These are phyloP conservation scores for Saccharomyces hybrid DNA, from an alignment of 1,139 yeast genomes.

Conservation along the genomic window DNA sequence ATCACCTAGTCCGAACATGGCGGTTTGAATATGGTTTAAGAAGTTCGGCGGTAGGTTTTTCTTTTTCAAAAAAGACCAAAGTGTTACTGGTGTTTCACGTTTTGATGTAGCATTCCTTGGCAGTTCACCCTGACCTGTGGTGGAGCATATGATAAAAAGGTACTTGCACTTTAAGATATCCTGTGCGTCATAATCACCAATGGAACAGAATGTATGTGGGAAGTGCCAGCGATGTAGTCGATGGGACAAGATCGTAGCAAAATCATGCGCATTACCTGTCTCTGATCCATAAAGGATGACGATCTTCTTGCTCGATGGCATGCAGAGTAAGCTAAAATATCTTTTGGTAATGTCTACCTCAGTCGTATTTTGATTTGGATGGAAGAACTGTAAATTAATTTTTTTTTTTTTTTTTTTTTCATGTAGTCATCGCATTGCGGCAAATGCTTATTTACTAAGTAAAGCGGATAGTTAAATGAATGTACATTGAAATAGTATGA, in stretches of 20 bases:
- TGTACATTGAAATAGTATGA: neutral
- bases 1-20: conserved; percentile 91
- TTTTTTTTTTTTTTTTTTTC: neutral
- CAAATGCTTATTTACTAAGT: conserved; percentile 53
- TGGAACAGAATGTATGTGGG: conserved; percentile 42
- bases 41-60: conserved; percentile 59
- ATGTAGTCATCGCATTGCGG: conserved; percentile 37
- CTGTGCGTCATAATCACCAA: conserved; percentile 58
- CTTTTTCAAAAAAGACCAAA: conserved; percentile 68
- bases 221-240: conserved; percentile 51
- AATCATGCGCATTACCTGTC: conserved; percentile 87
- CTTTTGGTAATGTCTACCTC: no score
- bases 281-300: conserved; percentile 83
- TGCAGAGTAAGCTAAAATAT: neutral
- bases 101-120: conserved; percentile 58
- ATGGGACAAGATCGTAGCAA: conserved; percentile 58
- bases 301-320: conserved; percentile 27
- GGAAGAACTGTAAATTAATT: no score
- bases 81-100: conserved; percentile 32
- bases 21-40: conserved; percentile 53
- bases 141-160: conserved; percentile 68
- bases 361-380: neutral
- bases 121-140: conserved; percentile 93
- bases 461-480: conserved; percentile 51
- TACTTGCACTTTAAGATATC: conserved; percentile 42